These are phyloP conservation scores for Crataegus laevigata DNA, from an alignment of 306 rosid species.

Conservation along the genomic window DNA sequence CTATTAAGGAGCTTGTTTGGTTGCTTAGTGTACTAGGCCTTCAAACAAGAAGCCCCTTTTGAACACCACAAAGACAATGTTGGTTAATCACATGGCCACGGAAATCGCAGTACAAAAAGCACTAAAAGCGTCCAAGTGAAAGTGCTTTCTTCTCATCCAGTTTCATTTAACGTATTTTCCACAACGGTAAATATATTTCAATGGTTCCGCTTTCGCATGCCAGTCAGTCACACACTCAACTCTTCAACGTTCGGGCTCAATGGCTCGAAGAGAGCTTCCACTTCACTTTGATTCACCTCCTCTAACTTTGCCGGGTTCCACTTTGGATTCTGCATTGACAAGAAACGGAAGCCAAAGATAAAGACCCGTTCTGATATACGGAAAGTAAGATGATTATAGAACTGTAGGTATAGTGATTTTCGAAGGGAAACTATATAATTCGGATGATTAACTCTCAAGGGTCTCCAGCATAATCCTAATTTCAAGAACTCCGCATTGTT, in stretches of 20 bases:
- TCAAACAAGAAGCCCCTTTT: no score
- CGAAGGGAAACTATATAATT: neutral
- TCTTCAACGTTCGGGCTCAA: constrained; percentile 44
- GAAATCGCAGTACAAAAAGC: neutral
- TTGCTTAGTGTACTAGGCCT: no score
- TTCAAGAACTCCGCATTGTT: neutral
- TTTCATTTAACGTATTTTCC: neutral
- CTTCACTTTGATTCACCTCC: constrained; percentile 55
- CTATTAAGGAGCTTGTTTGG: no score
- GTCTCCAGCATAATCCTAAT: neutral
- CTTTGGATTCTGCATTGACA: constrained; percentile 62
- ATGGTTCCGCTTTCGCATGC: neutral
- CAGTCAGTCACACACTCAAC: constrained; percentile 3
- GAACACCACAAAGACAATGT: no score
- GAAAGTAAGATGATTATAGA: neutral
- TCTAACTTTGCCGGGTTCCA: constrained; percentile 76
- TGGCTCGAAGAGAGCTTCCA: constrained; percentile 59
- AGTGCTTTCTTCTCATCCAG: neutral
- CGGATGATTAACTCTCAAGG: neutral
- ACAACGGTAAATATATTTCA: neutral
- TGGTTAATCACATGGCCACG: neutral
- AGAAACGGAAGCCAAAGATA: neutral
- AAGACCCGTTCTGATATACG: neutral
- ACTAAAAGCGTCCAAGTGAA: neutral
- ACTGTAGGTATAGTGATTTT: neutral